phyloP scores from a whole-genome alignment of 1,284 basidiomycete genomes.

The Trichosporon sp. region DNA sequence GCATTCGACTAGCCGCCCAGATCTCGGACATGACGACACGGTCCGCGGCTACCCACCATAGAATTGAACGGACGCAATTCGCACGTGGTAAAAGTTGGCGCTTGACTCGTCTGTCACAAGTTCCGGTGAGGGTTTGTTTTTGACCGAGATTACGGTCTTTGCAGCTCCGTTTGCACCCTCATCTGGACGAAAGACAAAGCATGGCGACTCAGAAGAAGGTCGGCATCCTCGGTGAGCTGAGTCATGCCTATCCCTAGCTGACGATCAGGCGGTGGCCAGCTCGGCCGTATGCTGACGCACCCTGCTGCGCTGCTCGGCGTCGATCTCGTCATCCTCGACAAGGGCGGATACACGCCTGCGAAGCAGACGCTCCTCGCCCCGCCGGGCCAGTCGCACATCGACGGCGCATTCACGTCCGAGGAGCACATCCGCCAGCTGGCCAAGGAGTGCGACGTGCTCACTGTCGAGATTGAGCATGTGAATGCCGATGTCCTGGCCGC shows the following conservation, averaged over 20 bases:
- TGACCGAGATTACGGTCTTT: background rate
- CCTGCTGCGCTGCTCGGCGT: slow-evolving; percentile 85
- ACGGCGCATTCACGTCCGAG: slow-evolving; percentile 83
- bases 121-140: background rate
- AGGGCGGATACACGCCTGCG: slow-evolving; percentile 72
- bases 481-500: slow-evolving; percentile 70
- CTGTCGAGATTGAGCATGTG: slow-evolving; percentile 97
- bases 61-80: background rate
- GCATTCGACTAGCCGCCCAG: no score
- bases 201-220: slow-evolving; percentile 47
- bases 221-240: slow-evolving; percentile 42
- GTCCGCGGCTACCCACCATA: no score
- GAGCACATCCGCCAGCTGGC: slow-evolving; percentile 77
- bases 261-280: slow-evolving; percentile 80
- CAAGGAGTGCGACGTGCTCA: slow-evolving; percentile 75
- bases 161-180: background rate
- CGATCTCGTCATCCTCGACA: slow-evolving; percentile 81
- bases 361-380: slow-evolving; percentile 75
- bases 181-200: background rate
- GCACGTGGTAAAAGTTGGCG: background rate
- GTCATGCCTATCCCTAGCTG: background rate
- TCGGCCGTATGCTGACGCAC: slow-evolving; percentile 94
- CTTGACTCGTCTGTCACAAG: no score
- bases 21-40: slow-evolving; percentile 3
- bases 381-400: slow-evolving; percentile 60